Conservation (phyloP, 306 rosid species). For the Lathyrus tuberosus region DNA sequence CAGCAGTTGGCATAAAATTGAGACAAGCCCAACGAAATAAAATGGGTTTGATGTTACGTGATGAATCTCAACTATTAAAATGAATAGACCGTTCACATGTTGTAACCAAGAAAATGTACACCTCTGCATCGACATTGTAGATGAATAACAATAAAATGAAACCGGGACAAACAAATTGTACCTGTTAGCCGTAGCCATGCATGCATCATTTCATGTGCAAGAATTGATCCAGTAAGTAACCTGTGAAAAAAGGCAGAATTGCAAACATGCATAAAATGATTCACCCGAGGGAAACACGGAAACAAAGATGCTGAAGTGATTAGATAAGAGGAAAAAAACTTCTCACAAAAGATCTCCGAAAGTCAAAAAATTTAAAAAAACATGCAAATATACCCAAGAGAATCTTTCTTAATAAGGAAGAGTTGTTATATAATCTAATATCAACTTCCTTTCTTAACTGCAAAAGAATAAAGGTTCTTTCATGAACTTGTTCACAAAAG, state of each 20-base stretch:
- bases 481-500: conserved; percentile 18
- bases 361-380: neutral
- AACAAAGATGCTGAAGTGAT: neutral
- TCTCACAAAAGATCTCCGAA: neutral
- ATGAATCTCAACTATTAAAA: conserved; percentile 22
- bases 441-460: conserved; percentile 14
- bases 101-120: conserved; percentile 28
- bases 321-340: neutral
- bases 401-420: neutral
- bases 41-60: conserved; percentile 6
- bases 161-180: conserved; percentile 34
- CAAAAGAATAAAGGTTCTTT: conserved; percentile 6
- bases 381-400: neutral
- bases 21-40: conserved; percentile 29
- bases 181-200: conserved; percentile 98
- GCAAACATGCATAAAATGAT: conserved; percentile 51
- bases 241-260: conserved; percentile 51
- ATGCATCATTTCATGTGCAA: conserved; percentile 99
- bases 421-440: conserved; percentile 9
- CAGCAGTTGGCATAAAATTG: conserved; percentile 22
- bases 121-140: conserved; percentile 12
- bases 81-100: conserved; percentile 20
- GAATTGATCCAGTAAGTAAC: conserved; percentile 92
- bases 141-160: conserved; percentile 26
- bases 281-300: conserved; percentile 20